These are phyloP conservation scores for Starmerella davenportii DNA, from an alignment of 805 yeast genomes.

Conservation along the genomic window DNA sequence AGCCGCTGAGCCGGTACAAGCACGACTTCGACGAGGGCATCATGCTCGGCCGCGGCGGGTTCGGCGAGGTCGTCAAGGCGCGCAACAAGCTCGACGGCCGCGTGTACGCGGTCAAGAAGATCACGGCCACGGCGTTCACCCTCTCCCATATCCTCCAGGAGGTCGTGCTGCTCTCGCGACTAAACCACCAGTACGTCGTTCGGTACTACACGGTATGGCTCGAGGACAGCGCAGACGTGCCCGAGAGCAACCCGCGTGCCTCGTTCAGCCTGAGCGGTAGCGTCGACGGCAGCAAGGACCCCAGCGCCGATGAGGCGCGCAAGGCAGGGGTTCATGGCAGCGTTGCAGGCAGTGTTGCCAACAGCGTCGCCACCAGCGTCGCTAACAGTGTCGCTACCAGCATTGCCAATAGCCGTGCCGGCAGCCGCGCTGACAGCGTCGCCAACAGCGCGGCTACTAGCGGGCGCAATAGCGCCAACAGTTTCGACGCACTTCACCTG, in stretches of 20 bases:
- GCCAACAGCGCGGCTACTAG: neutral
- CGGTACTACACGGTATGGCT: conserved; percentile 96
- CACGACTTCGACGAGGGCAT: conserved; percentile 93
- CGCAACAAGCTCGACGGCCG: conserved; percentile 86
- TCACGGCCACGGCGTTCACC: conserved; percentile 36
- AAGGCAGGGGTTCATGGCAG: too few relatives aligned
- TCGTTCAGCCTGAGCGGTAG: neutral
- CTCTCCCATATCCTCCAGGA: conserved; percentile 71
- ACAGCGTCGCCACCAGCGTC: neutral
- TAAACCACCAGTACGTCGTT: conserved; percentile 90
- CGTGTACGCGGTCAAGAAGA: conserved; percentile 84
- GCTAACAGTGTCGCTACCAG: neutral
- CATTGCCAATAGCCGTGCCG: neutral
- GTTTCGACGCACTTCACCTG: neutral
- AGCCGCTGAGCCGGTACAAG: conserved; percentile 52
- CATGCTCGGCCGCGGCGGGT: conserved; percentile 82
- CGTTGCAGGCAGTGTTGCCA: neutral
- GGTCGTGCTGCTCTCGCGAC: conserved; percentile 75
- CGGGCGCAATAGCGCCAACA: neutral
- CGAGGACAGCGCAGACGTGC: conserved; percentile 39
- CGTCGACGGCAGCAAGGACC: neutral
- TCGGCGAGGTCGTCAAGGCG: conserved; percentile 96
- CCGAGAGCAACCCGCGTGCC: conserved; percentile 19
- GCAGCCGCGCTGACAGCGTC: neutral
- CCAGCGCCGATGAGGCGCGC: neutral